Percentiles rank a stretch among this genome's conserved stretches.
Conservation (phyloP, 2,329 filamentous ascomycete species). For the Botrytis cinerea region DNA sequence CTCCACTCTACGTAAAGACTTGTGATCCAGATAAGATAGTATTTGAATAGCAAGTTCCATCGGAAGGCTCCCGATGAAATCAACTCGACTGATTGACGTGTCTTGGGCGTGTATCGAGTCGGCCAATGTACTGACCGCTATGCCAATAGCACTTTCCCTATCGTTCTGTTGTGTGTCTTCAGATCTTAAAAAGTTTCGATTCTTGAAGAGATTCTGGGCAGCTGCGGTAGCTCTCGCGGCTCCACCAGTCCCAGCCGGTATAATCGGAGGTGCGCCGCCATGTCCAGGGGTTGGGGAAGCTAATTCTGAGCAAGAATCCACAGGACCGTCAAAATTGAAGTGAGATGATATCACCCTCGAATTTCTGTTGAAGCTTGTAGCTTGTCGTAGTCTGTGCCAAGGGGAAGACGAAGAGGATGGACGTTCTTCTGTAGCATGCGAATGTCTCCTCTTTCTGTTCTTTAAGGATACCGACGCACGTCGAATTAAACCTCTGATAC, state of each 20-base stretch:
- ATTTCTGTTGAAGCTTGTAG: conserved; percentile 40
- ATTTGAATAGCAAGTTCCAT: conserved; percentile 61
- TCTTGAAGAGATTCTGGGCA: conserved; percentile 52
- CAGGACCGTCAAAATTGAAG: conserved; percentile 27
- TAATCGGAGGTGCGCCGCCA: conserved; percentile 58
- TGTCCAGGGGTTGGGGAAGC: conserved; percentile 40
- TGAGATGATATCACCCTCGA: conserved; percentile 30
- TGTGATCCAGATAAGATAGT: conserved; percentile 56
- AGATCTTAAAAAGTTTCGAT: conserved; percentile 47
- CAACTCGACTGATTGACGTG: conserved; percentile 53
- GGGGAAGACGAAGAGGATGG: conserved; percentile 33
- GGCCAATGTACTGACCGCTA: conserved; percentile 47
- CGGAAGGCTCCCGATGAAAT: conserved; percentile 59
- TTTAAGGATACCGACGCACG: conserved; percentile 40
- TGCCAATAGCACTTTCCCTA: conserved; percentile 65
- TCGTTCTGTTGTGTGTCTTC: conserved; percentile 48
- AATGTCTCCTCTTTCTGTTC: conserved; percentile 38
- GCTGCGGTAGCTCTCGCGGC: conserved; percentile 61
- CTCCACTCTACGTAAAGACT: conserved; percentile 52
- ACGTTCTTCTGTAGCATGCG: conserved; percentile 35
- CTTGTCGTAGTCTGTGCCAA: conserved; percentile 40
- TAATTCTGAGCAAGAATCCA: conserved; percentile 33
- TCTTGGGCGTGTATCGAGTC: conserved; percentile 42
- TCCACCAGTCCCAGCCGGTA: conserved; percentile 60
- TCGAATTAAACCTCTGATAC: conserved; percentile 34